Base-by-base conservation (phyloP, 331 rosid species). In the Dryas integrifolia region DNA sequence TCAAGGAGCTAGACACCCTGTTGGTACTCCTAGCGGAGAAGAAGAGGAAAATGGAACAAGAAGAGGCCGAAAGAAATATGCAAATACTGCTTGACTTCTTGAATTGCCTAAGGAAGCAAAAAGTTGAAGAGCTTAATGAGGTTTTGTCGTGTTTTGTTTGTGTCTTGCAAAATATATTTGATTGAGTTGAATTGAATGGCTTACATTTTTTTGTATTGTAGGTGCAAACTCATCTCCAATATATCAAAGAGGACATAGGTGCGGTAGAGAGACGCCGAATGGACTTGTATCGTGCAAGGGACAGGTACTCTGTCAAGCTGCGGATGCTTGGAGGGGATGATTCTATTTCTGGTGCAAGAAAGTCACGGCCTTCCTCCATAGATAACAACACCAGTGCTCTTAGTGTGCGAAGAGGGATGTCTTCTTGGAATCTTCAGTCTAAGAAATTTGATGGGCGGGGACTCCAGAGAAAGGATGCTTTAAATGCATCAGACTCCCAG, bases 31-130 rank as follows among this genome's bases (percentile, higher is more conserved):
- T 95, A 66, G 58, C 93, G 5, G 98, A 95, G 76, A 95, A 92
- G 85, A 95, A 92, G 87, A 88, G 92, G 81, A 95, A 95, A 85
- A 95, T 90, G 96, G 97, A 92, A 77, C 99, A 95, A 82, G 99
- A 95, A 83, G 98, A 92, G 81, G 91, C 99, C 3, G 94, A 89
- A 79, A 86, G 93, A 92, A 95, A 95, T 77, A 88, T 95, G 99
- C 94, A 95, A 81, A 90, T 95, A 70, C 78, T 95, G 80, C 78
- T 91, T 6, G 97, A 92, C 69, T 95, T 95, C 86, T 84, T 95
- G 88, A 86, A 88, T 79, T 88, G 96, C 81, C 81, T 92, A 72
- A 88, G 97, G 76, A 90, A 86, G 88, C 96, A 95, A 78, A 95
- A 95, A 81, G 81, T 84, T 76, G 92, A 85, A 4, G 97, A 92